These are phyloP conservation scores for Nigrograna mackinnonii DNA, from an alignment of 2,329 filamentous ascomycete species.

Conservation along the genomic window DNA sequence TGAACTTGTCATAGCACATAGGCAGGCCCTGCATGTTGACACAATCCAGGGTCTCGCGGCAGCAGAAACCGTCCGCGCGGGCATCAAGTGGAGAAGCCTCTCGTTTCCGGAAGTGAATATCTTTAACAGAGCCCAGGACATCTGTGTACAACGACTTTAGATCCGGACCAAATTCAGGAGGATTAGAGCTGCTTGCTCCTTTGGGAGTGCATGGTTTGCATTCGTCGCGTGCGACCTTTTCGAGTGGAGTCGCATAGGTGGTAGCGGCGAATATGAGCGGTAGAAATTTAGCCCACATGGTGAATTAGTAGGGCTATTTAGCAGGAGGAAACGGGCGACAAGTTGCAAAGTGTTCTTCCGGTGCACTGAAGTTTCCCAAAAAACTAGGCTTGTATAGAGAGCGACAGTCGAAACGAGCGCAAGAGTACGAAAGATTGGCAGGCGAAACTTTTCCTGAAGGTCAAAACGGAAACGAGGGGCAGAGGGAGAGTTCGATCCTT, in stretches of 20 bases:
- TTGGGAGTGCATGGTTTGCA: conserved; percentile 41
- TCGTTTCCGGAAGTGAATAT: conserved; percentile 34
- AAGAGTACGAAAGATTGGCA: no score
- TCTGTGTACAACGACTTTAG: conserved; percentile 39
- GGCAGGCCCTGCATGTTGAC: conserved; percentile 45
- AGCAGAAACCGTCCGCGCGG: conserved; percentile 33
- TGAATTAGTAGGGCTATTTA: no score
- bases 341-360: no score
- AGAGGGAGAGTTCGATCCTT: no score
- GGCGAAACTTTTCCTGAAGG: no score
- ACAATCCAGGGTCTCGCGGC: conserved; percentile 43
- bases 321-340: no score
- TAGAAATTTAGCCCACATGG: conserved; percentile 30
- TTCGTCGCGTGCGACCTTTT: conserved; percentile 22
- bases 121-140: conserved; percentile 37
- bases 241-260: conserved; percentile 22
- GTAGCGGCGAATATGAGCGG: conserved; percentile 26
- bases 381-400: no score
- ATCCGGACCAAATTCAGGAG: conserved; percentile 36
- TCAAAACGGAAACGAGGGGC: no score
- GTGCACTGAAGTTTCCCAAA: no score
- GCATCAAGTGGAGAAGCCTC: conserved; percentile 13
- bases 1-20: conserved; percentile 58
- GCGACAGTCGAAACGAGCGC: no score
- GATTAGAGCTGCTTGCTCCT: conserved; percentile 32